Percentiles rank a stretch among this genome's conserved stretches.
Conservation (phyloP, 768 basidiomycete species). For the Suillus cothurnatus region DNA sequence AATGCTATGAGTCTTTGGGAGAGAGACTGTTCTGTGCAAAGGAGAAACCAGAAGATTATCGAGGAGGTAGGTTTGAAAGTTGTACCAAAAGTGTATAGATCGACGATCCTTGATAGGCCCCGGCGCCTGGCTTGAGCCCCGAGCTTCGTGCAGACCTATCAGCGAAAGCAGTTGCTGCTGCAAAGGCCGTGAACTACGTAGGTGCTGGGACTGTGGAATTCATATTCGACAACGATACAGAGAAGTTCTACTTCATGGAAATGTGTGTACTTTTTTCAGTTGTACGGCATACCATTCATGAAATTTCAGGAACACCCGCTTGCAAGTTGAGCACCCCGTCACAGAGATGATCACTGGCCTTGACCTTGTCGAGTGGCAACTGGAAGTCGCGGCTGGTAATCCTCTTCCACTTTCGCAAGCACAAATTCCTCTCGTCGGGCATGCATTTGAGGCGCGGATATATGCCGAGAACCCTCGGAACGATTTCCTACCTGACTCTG, state of each 20-base stretch:
- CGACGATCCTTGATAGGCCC: conserved; percentile 55
- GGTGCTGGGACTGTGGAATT: conserved; percentile 97
- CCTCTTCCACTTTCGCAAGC: conserved; percentile 76
- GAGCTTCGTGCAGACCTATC: conserved; percentile 82
- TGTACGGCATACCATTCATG: neutral
- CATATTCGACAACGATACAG: conserved; percentile 90
- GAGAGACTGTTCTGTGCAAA: conserved; percentile 88
- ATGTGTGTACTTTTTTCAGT: conserved; percentile 53
- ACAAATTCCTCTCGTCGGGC: conserved; percentile 83
- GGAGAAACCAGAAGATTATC: conserved; percentile 94
- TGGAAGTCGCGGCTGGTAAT: conserved; percentile 91
- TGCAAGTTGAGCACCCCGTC: conserved; percentile 91
- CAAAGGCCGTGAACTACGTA: conserved; percentile 87
- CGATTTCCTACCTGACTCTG: conserved; percentile 91
- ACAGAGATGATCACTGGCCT: conserved; percentile 95
- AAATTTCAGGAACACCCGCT: conserved; percentile 68
- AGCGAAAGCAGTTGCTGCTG: conserved; percentile 89
- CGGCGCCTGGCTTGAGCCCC: conserved; percentile 82
- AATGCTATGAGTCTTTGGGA: conserved; percentile 94
- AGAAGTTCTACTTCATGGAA: conserved; percentile 94
- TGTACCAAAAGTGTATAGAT: neutral
- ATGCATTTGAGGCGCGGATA: conserved; percentile 93
- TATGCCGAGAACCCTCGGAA: conserved; percentile 96
- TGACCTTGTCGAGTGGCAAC: conserved; percentile 95
- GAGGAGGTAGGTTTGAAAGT: conserved; percentile 60